These are phyloP conservation scores for Tuber aestivum DNA, from an alignment of 495 filamentous ascomycete genomes.

Conservation along the genomic window DNA sequence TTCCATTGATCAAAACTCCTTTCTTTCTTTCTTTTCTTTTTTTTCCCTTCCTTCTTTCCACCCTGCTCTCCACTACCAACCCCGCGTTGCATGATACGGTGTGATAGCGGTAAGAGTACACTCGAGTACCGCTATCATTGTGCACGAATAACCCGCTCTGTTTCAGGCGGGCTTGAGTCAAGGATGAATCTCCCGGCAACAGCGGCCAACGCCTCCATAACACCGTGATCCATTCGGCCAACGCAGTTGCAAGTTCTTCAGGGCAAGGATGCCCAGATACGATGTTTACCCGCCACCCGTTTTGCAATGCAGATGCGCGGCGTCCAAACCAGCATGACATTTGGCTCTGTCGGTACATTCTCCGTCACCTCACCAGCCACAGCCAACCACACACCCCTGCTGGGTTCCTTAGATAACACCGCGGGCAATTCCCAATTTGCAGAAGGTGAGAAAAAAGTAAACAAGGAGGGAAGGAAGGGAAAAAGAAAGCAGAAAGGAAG, in stretches of 20 bases:
- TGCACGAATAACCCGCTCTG: neutral
- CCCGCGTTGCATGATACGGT: neutral
- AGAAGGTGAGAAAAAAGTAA: conserved; percentile 3
- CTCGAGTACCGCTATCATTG: neutral
- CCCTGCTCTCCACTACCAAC: neutral
- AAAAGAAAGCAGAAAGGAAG: too few relatives aligned
- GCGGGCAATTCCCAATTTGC: conserved; percentile 24
- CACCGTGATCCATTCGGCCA: too few relatives aligned
- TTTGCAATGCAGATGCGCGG: conserved; percentile 29
- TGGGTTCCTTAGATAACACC: conserved; percentile 20
- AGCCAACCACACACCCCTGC: conserved; percentile 30
- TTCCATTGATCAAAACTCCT: neutral
- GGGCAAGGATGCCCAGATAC: neutral
- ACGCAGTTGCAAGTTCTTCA: neutral
- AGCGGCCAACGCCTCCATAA: too few relatives aligned
- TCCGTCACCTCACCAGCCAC: conserved; percentile 35
- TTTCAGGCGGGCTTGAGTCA: neutral
- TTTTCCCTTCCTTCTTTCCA: too few relatives aligned
- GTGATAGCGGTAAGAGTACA: too few relatives aligned
- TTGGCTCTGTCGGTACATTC: conserved; percentile 20
- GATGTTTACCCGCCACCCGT: conserved; percentile 35
- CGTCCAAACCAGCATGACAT: conserved; percentile 15
- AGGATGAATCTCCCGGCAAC: neutral
- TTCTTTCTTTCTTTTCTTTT: too few relatives aligned
- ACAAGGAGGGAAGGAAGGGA: neutral